phyloP scores from a whole-genome alignment of 805 yeast genomes.

The Kuraishia ogatae region DNA sequence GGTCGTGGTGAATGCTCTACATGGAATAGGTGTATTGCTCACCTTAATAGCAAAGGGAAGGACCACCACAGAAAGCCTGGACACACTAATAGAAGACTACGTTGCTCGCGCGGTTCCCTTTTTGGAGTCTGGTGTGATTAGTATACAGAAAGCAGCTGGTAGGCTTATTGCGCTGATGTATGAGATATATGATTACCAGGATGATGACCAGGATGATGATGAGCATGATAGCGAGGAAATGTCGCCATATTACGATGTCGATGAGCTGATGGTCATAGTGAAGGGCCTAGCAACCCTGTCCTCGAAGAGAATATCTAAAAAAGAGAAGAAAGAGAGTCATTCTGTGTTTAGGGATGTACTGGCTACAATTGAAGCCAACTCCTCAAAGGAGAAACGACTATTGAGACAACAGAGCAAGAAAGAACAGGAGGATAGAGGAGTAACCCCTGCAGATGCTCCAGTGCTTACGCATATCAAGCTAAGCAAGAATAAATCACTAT shows the following conservation, averaged over 20 bases:
- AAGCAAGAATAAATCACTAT: conserved; percentile 32
- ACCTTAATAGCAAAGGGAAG: conserved; percentile 33
- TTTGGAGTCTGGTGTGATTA: conserved; percentile 28
- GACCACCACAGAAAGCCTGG: conserved; percentile 24
- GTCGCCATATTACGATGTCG: conserved; percentile 46
- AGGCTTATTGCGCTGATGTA: conserved; percentile 47
- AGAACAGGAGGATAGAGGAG: conserved; percentile 10
- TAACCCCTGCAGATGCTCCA: not conserved
- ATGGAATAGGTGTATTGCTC: conserved; percentile 35
- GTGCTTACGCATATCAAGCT: conserved; percentile 14
- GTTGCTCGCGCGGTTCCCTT: conserved; percentile 31
- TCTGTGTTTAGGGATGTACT: conserved; percentile 53
- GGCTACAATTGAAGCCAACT: conserved; percentile 33
- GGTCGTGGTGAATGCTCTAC: conserved; percentile 34
- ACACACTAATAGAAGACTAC: conserved; percentile 31
- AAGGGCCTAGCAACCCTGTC: conserved; percentile 40
- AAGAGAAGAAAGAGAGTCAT: conserved; percentile 51
- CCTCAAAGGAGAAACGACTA: conserved; percentile 16
- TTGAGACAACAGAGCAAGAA: conserved; percentile 13
- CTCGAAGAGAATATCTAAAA: conserved; percentile 49
- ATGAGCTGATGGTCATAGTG: conserved; percentile 31
- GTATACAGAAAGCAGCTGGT: conserved; percentile 44
- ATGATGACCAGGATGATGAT: conserved; percentile 27
- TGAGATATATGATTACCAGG: conserved; percentile 42
- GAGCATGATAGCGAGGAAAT: conserved; percentile 32